Percentiles rank a stretch among this genome's conserved stretches.
These are phyloP conservation scores for Fallopia convolvulus DNA, from an alignment of 148 eudicot genomes.

Conservation along the genomic window DNA sequence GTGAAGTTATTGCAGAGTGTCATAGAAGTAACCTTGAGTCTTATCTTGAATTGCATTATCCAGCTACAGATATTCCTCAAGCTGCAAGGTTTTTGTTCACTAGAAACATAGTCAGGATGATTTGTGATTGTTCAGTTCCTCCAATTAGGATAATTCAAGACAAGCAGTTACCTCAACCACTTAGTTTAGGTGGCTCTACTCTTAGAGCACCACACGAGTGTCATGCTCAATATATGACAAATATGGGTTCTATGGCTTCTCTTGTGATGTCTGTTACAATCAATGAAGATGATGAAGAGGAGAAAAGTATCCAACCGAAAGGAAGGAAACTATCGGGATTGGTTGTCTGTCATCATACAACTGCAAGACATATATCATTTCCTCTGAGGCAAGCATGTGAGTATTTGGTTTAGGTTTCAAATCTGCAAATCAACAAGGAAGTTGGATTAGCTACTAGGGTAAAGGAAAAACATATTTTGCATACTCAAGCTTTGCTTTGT, in stretches of 20 bases:
- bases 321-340: constrained; percentile 76
- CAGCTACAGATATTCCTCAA: constrained; percentile 87
- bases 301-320: constrained; percentile 32
- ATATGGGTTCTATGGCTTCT: constrained; percentile 82
- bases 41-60: constrained; percentile 84
- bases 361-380: constrained; percentile 56
- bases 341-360: constrained; percentile 81
- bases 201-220: constrained; percentile 85
- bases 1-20: constrained; percentile 74
- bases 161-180: constrained; percentile 43
- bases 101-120: constrained; percentile 82
- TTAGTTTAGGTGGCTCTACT: constrained; percentile 71
- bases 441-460: constrained; percentile 54
- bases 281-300: constrained; percentile 54
- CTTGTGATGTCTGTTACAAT: constrained; percentile 68
- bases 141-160: constrained; percentile 68
- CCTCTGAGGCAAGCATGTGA: constrained; percentile 80
- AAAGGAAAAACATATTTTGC: constrained; percentile 58
- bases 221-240: constrained; percentile 79
- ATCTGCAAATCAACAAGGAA: constrained; percentile 72
- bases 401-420: constrained; percentile 68
- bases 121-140: constrained; percentile 66
- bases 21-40: constrained; percentile 49
- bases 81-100: constrained; percentile 81
- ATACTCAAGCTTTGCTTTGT: constrained; percentile 70